Evolutionary conservation across 192 early-diverging fungal species (phyloP).

Genomic region (Oehlia diaphana): DNA sequence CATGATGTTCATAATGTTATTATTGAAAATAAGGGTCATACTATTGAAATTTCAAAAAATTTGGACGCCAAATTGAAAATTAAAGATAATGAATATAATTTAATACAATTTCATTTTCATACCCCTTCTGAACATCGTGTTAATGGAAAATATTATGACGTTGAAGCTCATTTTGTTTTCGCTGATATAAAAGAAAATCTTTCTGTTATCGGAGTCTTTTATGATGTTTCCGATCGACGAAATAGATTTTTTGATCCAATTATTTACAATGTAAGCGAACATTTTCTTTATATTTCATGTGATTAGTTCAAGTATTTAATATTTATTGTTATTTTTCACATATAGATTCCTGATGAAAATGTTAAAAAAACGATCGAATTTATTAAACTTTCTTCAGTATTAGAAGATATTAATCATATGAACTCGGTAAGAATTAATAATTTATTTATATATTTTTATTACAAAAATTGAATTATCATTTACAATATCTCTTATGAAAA

Average conservation of each 20-base stretch:
- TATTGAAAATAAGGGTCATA: constrained; percentile 41
- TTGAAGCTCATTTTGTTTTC: constrained; percentile 59
- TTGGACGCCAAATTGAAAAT: constrained; percentile 27
- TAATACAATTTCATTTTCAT: constrained; percentile 65
- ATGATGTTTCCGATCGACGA: constrained; percentile 37
- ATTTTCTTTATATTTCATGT: not conserved
- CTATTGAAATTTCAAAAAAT: constrained; percentile 36
- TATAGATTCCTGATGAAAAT: not conserved
- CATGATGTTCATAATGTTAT: constrained; percentile 22
- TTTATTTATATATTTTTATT: not conserved
- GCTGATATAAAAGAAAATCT: constrained; percentile 31
- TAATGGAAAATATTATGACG: constrained; percentile 35
- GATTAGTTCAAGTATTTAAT: not conserved
- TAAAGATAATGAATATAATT: constrained; percentile 34
- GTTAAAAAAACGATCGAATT: not conserved
- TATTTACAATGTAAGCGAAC: not conserved
- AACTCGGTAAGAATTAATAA: not conserved
- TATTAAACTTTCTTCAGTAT: not conserved
- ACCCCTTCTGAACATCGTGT: constrained; percentile 60
- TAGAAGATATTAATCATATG: not conserved
- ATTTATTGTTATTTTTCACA: not conserved
- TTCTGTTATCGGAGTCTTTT: constrained; percentile 52
- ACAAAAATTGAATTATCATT: not conserved
- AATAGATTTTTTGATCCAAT: constrained; percentile 36
- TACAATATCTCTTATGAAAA: not conserved